Conservation (phyloP, 1,284 basidiomycete genomes). For the Schizophyllum amplum region DNA sequence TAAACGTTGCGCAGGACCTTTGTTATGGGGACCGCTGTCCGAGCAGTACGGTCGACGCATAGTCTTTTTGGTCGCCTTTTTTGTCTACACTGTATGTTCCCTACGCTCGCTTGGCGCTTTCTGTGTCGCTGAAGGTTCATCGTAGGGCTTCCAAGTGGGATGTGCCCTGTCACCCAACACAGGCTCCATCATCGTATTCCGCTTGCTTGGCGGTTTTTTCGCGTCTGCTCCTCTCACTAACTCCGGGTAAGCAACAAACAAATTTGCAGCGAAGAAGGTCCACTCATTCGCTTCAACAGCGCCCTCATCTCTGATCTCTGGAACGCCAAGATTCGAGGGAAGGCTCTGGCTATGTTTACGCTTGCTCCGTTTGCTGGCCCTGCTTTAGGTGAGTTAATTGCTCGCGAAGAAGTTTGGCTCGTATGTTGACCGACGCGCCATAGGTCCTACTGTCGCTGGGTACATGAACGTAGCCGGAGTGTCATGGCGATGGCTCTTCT, state of each 20-base stretch:
- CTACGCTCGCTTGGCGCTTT: neutral
- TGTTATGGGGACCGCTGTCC: slow-evolving; percentile 52
- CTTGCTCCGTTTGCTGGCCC: slow-evolving; percentile 70
- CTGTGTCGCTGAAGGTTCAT: neutral
- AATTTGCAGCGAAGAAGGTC: neutral
- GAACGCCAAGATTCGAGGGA: slow-evolving; percentile 61
- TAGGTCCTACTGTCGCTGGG: slow-evolving; percentile 63
- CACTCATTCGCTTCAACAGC: neutral
- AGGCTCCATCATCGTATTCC: slow-evolving; percentile 53
- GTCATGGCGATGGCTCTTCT: slow-evolving; percentile 70
- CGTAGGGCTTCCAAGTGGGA: slow-evolving; percentile 47
- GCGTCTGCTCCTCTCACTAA: slow-evolving; percentile 40
- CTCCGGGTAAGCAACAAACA: slow-evolving; percentile 23
- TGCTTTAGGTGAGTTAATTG: neutral
- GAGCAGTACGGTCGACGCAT: slow-evolving; percentile 51
- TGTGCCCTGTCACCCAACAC: slow-evolving; percentile 57
- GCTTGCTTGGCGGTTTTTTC: slow-evolving; percentile 65
- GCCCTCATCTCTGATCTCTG: slow-evolving; percentile 57
- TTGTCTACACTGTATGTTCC: slow-evolving; percentile 39
- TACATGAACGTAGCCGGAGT: slow-evolving; percentile 39
- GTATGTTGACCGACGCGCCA: slow-evolving; percentile 9
- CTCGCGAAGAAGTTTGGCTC: neutral
- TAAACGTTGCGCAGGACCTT: neutral
- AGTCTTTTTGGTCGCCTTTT: slow-evolving; percentile 60
- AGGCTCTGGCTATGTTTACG: slow-evolving; percentile 62